Evolutionary conservation across 176 grass and related monocot species (phyloP).

Genomic region (Lolium rigidum): DNA sequence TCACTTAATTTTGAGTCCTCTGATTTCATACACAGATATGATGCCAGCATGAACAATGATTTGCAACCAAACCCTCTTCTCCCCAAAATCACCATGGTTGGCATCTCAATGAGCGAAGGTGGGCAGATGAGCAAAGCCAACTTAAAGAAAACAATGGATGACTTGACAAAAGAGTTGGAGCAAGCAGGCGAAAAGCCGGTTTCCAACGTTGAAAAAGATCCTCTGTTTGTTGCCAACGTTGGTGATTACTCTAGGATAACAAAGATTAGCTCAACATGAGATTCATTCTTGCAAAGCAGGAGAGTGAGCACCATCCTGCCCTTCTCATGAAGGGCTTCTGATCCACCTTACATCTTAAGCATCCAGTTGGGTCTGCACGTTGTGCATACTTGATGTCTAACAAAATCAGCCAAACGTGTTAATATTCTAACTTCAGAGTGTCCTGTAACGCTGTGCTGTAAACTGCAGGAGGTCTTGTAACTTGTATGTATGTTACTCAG

Average conservation of each 20-base stretch:
- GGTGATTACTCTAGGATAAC: constrained; percentile 86
- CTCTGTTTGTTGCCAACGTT: constrained; percentile 89
- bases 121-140: constrained; percentile 76
- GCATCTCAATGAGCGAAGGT: constrained; percentile 79
- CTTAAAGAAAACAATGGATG: constrained; percentile 90
- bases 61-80: constrained; percentile 67
- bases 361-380: background rate
- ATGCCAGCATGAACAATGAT: constrained; percentile 40
- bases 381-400: constrained; percentile 30
- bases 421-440: constrained; percentile 18
- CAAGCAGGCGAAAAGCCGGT: constrained; percentile 61
- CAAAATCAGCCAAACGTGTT: background rate
- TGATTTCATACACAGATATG: constrained; percentile 37
- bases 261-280: constrained; percentile 61
- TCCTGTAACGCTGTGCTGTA: background rate
- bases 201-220: constrained; percentile 70
- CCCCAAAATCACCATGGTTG: constrained; percentile 94
- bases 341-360: background rate
- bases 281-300: background rate
- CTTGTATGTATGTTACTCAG: background rate
- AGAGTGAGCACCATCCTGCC: background rate
- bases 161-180: constrained; percentile 82
- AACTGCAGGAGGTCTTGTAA: background rate
- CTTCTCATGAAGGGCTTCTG: background rate
- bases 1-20: constrained; percentile 28